Conservation (phyloP, 768 basidiomycete genomes). For the Auriscalpium microsporum region DNA sequence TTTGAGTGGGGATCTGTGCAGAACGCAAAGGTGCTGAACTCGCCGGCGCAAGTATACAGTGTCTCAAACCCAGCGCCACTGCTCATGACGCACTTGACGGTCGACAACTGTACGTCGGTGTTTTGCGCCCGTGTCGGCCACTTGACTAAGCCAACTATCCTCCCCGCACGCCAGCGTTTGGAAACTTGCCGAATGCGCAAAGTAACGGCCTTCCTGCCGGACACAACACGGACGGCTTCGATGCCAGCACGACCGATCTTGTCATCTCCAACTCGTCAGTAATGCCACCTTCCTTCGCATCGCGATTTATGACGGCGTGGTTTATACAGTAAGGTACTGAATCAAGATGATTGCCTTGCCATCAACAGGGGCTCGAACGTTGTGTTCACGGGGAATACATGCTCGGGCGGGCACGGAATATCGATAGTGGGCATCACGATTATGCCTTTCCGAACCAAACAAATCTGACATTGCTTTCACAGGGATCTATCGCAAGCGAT, state of each 20-base stretch:
- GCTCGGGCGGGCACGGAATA: conserved; percentile 56
- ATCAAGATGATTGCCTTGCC: conserved; percentile 53
- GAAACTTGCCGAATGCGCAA: conserved; percentile 41
- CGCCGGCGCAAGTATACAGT: conserved; percentile 28
- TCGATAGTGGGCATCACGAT: conserved; percentile 31
- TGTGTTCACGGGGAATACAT: conserved; percentile 38
- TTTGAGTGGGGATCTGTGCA: conserved; percentile 6
- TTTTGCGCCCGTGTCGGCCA: background rate
- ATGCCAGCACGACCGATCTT: conserved; percentile 20
- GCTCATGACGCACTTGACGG: conserved; percentile 37
- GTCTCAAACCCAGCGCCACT: conserved; percentile 22
- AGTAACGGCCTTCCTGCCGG: conserved; percentile 45
- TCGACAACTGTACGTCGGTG: conserved; percentile 43
- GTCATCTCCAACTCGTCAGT: conserved; percentile 20
- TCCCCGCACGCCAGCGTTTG: conserved; percentile 32
- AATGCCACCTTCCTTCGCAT: background rate
- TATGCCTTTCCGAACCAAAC: background rate
- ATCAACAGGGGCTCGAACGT: conserved; percentile 32
- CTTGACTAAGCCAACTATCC: no score
- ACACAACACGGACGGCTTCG: conserved; percentile 28
- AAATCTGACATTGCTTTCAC: background rate
- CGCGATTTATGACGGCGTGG: background rate
- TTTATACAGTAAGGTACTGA: conserved; percentile 15
- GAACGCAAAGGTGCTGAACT: conserved; percentile 32
- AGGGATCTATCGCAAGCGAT: conserved; percentile 49